Percentiles rank a stretch among this genome's conserved stretches.
phyloP scores from a whole-genome alignment of 345 rosid genomes.

The Lumnitzera littorea region DNA sequence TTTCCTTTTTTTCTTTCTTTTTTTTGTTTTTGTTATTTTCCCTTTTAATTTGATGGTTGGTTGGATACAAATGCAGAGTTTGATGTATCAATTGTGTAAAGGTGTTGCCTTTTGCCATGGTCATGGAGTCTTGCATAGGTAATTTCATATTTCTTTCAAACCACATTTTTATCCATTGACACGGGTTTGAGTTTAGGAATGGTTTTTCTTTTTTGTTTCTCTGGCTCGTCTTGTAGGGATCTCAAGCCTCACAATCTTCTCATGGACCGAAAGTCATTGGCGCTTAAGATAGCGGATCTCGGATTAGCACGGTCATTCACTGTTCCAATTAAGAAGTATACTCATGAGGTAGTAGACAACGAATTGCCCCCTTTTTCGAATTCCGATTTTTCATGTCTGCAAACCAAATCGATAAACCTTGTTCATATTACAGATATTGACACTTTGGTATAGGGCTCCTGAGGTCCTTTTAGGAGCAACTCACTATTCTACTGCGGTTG shows the following conservation, averaged over 20 bases:
- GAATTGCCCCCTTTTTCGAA: not conserved
- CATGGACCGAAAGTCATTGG: conserved; percentile 70
- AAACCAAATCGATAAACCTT: not conserved
- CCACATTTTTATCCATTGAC: not conserved
- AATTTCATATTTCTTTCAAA: not conserved
- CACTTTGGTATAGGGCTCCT: conserved; percentile 96
- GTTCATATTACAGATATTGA: conserved; percentile 48
- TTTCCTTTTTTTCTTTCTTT: no score
- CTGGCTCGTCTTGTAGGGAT: conserved; percentile 37
- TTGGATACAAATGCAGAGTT: conserved; percentile 35
- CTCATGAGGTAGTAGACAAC: conserved; percentile 67
- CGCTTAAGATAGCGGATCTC: conserved; percentile 90
- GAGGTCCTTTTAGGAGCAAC: conserved; percentile 94
- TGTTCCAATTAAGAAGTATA: conserved; percentile 88
- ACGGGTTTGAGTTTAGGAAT: not conserved
- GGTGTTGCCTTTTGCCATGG: conserved; percentile 97
- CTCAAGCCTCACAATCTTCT: conserved; percentile 93
- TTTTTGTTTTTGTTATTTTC: no score
- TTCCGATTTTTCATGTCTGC: not conserved
- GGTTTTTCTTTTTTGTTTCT: no score
- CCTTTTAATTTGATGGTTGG: no score
- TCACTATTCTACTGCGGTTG: conserved; percentile 95
- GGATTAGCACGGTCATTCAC: conserved; percentile 88
- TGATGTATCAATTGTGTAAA: conserved; percentile 96
- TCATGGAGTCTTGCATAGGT: conserved; percentile 94